phyloP scores from a whole-genome alignment of 2,329 filamentous ascomycete genomes.

The Stagonosporopsis vannaccii region DNA sequence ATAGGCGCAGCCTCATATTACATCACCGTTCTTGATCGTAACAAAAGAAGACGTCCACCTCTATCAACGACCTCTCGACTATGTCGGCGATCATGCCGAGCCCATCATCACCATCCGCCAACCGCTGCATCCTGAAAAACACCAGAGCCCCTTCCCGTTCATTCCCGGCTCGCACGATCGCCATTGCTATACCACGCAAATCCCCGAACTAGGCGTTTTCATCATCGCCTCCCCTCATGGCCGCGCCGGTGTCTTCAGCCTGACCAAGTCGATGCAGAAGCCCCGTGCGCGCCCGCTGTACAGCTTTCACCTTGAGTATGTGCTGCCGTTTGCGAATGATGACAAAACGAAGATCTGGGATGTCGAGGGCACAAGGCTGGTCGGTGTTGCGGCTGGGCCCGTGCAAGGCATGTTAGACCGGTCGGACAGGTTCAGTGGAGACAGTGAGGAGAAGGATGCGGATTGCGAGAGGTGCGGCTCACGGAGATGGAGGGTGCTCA shows the following conservation, averaged over 20 bases:
- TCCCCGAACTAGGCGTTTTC: constrained; percentile 75
- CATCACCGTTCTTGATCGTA: constrained; percentile 51
- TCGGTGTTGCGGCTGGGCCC: constrained; percentile 73
- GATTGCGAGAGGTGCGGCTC: no score
- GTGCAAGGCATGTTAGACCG: constrained; percentile 58
- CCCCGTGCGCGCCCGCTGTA: constrained; percentile 45
- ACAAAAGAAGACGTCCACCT: constrained; percentile 55
- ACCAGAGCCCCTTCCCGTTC: background rate
- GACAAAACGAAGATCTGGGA: constrained; percentile 18
- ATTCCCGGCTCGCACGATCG: constrained; percentile 51
- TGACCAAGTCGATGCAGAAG: constrained; percentile 59
- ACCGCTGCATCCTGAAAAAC: constrained; percentile 31
- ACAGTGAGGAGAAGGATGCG: constrained; percentile 41
- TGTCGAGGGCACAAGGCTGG: constrained; percentile 54
- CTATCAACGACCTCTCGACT: constrained; percentile 44
- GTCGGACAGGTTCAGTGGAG: constrained; percentile 18
- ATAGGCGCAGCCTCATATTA: background rate
- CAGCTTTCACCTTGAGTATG: constrained; percentile 62
- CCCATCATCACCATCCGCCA: constrained; percentile 49
- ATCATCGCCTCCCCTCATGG: constrained; percentile 72
- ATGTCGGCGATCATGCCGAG: constrained; percentile 1
- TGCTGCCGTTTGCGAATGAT: constrained; percentile 57
- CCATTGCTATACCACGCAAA: constrained; percentile 68
- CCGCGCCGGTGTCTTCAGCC: constrained; percentile 66
- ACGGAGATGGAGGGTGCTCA: constrained; percentile 69